phyloP scores from a whole-genome alignment of 83 land plant genomes.

The Thuja plicata region DNA sequence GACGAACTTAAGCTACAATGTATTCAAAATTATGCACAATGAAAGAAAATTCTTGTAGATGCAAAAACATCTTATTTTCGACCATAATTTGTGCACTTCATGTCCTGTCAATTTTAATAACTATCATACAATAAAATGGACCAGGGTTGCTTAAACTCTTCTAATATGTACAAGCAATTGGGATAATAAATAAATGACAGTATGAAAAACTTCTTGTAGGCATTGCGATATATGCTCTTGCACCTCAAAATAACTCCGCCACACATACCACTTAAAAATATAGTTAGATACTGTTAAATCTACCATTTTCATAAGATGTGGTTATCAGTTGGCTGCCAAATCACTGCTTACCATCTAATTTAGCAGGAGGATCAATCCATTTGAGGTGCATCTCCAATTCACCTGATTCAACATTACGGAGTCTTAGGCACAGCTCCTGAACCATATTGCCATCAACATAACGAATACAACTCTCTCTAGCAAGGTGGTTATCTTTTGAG shows the following conservation, averaged over 20 bases:
- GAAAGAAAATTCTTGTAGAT: not conserved
- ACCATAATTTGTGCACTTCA: not conserved
- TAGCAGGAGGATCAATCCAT: slow-evolving; percentile 29
- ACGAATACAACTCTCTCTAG: slow-evolving; percentile 44
- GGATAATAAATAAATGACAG: not conserved
- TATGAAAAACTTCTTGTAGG: not conserved
- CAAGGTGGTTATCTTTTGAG: slow-evolving; percentile 32
- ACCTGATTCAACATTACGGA: slow-evolving; percentile 54
- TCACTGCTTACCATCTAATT: not conserved
- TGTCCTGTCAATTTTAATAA: not conserved
- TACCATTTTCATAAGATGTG: not conserved
- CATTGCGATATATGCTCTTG: not conserved
- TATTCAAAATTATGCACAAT: not conserved
- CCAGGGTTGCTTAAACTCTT: not conserved
- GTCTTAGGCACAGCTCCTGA: slow-evolving; percentile 46
- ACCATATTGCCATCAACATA: slow-evolving; percentile 41
- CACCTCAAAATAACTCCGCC: not conserved
- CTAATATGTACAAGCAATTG: not conserved
- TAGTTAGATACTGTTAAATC: not conserved
- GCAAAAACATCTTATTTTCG: not conserved
- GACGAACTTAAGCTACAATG: not conserved
- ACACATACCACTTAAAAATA: not conserved
- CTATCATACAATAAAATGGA: not conserved
- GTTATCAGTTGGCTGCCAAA: not conserved
- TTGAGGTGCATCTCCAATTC: slow-evolving; percentile 47